phyloP scores from a whole-genome alignment of 2,329 filamentous ascomycete species.

The Fusarium sp. region DNA sequence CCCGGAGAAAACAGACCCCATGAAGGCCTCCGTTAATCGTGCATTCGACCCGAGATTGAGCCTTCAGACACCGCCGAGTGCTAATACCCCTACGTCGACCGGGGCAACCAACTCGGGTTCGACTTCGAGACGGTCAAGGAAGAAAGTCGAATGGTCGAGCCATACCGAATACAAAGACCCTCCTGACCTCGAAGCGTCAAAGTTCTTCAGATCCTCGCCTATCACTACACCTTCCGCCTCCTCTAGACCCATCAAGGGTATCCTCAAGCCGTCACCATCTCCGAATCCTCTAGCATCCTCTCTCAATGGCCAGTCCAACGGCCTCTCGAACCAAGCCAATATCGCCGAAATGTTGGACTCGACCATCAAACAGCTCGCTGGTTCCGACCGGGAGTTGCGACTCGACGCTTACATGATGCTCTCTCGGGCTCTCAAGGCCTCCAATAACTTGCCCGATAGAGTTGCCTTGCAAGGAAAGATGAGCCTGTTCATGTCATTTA shows the following conservation, averaged over 20 bases:
- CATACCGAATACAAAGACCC: slow-evolving; percentile 68
- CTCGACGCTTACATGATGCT: slow-evolving; percentile 90
- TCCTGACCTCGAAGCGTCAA: slow-evolving; percentile 54
- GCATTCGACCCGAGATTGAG: slow-evolving; percentile 52
- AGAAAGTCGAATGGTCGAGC: slow-evolving; percentile 68
- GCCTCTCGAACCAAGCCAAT: slow-evolving; percentile 57
- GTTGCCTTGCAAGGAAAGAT: slow-evolving; percentile 81
- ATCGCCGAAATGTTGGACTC: slow-evolving; percentile 88
- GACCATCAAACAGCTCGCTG: slow-evolving; percentile 81
- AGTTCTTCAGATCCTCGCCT: slow-evolving; percentile 54
- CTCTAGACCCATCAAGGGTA: slow-evolving; percentile 68
- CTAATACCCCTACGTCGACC: slow-evolving; percentile 57
- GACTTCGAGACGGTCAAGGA: slow-evolving; percentile 59
- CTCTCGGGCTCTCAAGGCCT: slow-evolving; percentile 79
- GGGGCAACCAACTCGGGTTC: slow-evolving; percentile 56
- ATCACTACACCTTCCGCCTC: slow-evolving; percentile 53
- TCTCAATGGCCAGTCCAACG: slow-evolving; percentile 56
- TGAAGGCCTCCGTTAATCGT: slow-evolving; percentile 53
- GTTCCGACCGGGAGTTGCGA: slow-evolving; percentile 75
- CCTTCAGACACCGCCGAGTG: slow-evolving; percentile 64
- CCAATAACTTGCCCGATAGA: slow-evolving; percentile 82
- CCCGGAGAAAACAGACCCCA: slow-evolving; percentile 51
- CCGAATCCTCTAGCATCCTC: slow-evolving; percentile 58
- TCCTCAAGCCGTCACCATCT: slow-evolving; percentile 78
- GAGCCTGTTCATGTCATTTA: slow-evolving; percentile 80